Base-by-base conservation (phyloP, 1,139 yeast species). In the Zygosaccharomyces sapae region DNA sequence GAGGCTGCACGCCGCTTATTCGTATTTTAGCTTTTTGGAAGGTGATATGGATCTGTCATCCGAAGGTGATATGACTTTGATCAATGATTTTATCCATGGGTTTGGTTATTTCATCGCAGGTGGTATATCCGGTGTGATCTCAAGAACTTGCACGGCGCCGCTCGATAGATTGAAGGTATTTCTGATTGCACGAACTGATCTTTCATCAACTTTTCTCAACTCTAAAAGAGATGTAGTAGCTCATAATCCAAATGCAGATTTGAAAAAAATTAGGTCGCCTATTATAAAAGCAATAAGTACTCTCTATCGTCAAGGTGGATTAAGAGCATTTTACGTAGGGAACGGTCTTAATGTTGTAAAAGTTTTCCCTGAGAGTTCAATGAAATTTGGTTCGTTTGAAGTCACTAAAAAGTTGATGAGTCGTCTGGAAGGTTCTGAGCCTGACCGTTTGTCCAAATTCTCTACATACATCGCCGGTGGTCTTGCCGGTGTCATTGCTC, bases 81-180 rank as follows among this genome's bases (percentile, higher is more conserved):
- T 85, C 39, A 83, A 80, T 61, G 96, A 87, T 54, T 77, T 86
- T 46, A 70, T 87, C 39, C 82, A 83, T 61, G 95, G 97, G 29
- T 75, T 88, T 55, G 97, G 97, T 0, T 92, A 81, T 63, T 92
- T 92, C 61, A 68, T 89, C 31, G 96, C 97, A 1, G 98, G 98
- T 31, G 98, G 98, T 0, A 68, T 90, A 29, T 86, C 97, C 0
- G 98, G 98, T 1, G 98, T 92, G 4, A 85, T 92, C 3, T 88
- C 97, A n/a, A 80, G 98, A 69, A 89, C 97, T 0, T 85, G 95
- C 59, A 92, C 98, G 0, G 98, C 98, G 0, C 98, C 98, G 9
- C 87, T 92, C 59, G 98, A 92, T 66, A 77, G 98, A 65, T 79
- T 92, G 22, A 92, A 92, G 63, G 97, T 92, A 16, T 92, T 87